Evolutionary conservation across 495 filamentous ascomycete species (phyloP).

Genomic region (Tuber borchii): DNA sequence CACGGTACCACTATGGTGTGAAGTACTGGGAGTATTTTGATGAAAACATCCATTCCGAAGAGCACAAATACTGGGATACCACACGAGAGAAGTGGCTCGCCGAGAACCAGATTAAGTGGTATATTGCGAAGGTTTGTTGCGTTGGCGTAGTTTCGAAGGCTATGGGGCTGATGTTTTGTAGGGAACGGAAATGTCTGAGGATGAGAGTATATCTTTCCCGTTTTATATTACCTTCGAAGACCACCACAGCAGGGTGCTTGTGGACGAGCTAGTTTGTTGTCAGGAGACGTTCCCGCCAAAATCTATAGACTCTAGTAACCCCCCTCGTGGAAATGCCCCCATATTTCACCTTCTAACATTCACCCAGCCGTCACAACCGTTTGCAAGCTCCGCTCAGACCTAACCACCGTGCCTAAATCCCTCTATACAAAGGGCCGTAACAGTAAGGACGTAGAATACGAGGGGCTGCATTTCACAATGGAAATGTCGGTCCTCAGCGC

Average conservation of each 20-base stretch:
- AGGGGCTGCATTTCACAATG: conserved; percentile 68
- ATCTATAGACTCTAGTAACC: conserved; percentile 31
- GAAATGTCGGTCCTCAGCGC: conserved; percentile 72
- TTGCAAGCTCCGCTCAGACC: conserved; percentile 66
- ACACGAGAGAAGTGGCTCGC: conserved; percentile 36
- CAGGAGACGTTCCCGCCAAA: conserved; percentile 35
- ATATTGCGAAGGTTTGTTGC: conserved; percentile 33
- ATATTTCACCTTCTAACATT: neutral
- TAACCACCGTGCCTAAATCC: conserved; percentile 61
- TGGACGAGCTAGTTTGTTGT: conserved; percentile 32
- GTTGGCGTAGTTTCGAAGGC: neutral
- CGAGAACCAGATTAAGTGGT: conserved; percentile 39
- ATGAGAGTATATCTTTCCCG: conserved; percentile 35
- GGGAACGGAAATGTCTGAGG: conserved; percentile 38
- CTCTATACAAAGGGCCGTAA: conserved; percentile 65
- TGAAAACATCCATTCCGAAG: conserved; percentile 37
- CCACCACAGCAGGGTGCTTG: conserved; percentile 33
- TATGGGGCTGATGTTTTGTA: conserved; percentile 4
- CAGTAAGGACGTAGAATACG: conserved; percentile 64
- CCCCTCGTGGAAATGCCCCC: neutral
- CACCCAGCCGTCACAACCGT: conserved; percentile 44
- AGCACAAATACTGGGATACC: conserved; percentile 37
- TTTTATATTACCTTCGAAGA: conserved; percentile 40
- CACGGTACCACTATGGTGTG: conserved; percentile 51
- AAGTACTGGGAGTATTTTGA: conserved; percentile 40